Base-by-base conservation (phyloP, 176 grass and related monocot species). In the Avena sativa region DNA sequence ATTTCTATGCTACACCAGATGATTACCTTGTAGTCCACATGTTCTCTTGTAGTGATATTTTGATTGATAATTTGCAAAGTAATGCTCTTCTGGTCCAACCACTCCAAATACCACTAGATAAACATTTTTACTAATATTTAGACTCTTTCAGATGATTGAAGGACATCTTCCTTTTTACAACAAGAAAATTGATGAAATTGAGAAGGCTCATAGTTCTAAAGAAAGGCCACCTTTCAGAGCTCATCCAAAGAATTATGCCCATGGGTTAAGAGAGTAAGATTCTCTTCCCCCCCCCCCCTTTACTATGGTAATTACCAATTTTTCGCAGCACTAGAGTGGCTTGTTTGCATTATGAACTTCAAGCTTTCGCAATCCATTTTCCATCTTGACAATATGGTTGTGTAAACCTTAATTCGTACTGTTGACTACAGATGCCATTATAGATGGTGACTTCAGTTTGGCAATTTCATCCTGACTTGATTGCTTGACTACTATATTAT, bases 131-230 rank as follows among this genome's bases (percentile, higher is more conserved):
- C 52, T 76, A 0, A 28, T 47, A n/a, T 60, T 73, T 83, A 48
- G 76, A 85, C 30, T 81, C 58, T 83, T 89, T 59, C 85, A 96
- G 97, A 94, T 99, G 97, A 99, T 96, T 87, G 97, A 99, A 96
- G 94, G 97, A 28, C 84, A 87, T 83, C 92, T 84, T 8, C 97
- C 97, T 13, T 99, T 94, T 91, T 49, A 82, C 53, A 36, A 86
- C 46, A 99, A 94, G 86, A 85, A 91, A 85, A 89, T 89, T 78
- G 74, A 79, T 89, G 94, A 99, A 75, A 93, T 96, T 81, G 80
- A 88, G 72, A 94, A 90, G 92, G 90, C 81, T n/a, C 87, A 94
- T 68, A 90, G 81, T 81, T 85, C 82, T 79, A 96, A 99, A 89
- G 97, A 99, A 92, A 99, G 97, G 79, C 97, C 97, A 0, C 87